Percentiles rank a stretch among this genome's conserved stretches.
These are phyloP conservation scores for Erodium maritimum DNA, from an alignment of 345 rosid genomes.

Conservation along the genomic window DNA sequence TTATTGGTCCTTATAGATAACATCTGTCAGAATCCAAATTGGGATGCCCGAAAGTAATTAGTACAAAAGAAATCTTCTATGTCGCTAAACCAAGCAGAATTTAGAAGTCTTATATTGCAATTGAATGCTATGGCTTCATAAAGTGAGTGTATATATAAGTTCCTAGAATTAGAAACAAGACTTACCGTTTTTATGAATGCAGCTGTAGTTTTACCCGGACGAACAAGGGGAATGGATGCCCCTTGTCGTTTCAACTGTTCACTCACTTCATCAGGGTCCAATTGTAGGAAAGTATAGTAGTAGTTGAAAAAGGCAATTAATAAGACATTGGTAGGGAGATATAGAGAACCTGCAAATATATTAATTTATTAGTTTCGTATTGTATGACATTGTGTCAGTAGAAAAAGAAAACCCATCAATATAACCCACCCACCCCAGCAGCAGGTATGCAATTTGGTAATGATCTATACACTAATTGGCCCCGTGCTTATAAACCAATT, in stretches of 20 bases:
- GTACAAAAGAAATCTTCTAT: too few relatives aligned
- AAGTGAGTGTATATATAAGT: not conserved
- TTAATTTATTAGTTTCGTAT: too few relatives aligned
- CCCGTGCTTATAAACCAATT: too few relatives aligned
- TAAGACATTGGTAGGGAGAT: conserved; percentile 79
- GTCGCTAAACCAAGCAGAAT: too few relatives aligned
- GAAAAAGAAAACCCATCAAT: not conserved
- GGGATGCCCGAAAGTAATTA: too few relatives aligned
- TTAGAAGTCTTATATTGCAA: not conserved
- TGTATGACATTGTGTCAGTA: too few relatives aligned
- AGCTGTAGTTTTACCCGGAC: conserved; percentile 92
- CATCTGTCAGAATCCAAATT: too few relatives aligned
- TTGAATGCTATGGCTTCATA: not conserved
- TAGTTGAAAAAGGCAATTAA: conserved; percentile 97
- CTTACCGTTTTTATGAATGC: conserved; percentile 73
- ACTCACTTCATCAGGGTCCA: conserved; percentile 98
- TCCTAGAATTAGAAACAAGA: not conserved
- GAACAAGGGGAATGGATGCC: conserved; percentile 86
- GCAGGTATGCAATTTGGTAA: too few relatives aligned
- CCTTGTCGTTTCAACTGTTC: conserved; percentile 97
- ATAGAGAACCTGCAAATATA: conserved; percentile 65
- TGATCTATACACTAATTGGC: too few relatives aligned
- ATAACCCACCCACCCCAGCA: too few relatives aligned
- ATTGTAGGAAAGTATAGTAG: conserved; percentile 91
- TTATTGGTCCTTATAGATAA: too few relatives aligned